Conservation (phyloP, 257 asterid genomes). For the Solanum bulbocastanum region DNA sequence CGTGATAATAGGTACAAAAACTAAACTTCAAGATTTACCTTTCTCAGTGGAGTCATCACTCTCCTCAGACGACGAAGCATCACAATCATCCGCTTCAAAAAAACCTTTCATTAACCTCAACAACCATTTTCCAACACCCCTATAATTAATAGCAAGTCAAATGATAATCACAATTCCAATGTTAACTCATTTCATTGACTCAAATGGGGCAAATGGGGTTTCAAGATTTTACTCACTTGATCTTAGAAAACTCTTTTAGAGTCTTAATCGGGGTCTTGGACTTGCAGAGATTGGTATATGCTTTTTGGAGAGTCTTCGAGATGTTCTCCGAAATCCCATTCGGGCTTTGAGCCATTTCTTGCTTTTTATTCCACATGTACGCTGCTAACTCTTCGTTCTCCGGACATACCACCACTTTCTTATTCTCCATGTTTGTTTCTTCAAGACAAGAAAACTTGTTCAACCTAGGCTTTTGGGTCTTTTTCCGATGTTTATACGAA, state of each 20-base stretch:
- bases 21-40: slow-evolving; percentile 26
- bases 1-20: not conserved
- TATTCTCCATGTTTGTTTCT: slow-evolving; percentile 31
- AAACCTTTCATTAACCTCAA: slow-evolving; percentile 73
- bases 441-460: not conserved
- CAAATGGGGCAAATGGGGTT: not conserved
- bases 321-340: slow-evolving; percentile 77
- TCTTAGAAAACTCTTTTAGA: slow-evolving; percentile 57
- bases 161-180: not conserved
- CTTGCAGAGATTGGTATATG: slow-evolving; percentile 57
- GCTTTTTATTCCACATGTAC: slow-evolving; percentile 51
- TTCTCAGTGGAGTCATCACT: slow-evolving; percentile 24
- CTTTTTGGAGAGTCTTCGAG: slow-evolving; percentile 55
- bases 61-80: slow-evolving; percentile 8
- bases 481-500: not conserved
- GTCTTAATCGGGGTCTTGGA: slow-evolving; percentile 45
- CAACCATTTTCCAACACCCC: slow-evolving; percentile 96
- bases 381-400: slow-evolving; percentile 66
- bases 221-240: slow-evolving; percentile 51
- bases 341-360: slow-evolving; percentile 53
- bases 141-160: slow-evolving; percentile 13
- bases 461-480: not conserved
- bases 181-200: not conserved
- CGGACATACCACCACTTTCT: slow-evolving; percentile 32
- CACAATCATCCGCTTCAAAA: slow-evolving; percentile 23